Conservation (phyloP, 1,139 yeast genomes). For the Pichia sp. region DNA sequence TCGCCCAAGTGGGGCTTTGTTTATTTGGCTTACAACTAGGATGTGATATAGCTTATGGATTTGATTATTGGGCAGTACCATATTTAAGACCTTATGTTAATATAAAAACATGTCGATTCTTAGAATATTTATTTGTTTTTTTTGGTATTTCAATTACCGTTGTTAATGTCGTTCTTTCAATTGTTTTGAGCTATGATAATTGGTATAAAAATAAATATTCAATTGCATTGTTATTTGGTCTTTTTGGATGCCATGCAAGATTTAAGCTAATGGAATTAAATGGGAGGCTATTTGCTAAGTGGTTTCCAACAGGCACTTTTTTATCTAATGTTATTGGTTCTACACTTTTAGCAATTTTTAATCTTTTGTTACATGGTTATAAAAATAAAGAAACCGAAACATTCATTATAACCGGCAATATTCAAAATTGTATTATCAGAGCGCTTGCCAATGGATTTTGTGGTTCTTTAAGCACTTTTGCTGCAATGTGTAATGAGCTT, state of each 20-base stretch:
- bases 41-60: constrained; percentile 30
- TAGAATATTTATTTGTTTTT: constrained; percentile 13
- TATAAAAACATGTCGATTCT: not conserved
- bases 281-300: constrained; percentile 14
- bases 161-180: constrained; percentile 20
- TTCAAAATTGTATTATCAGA: constrained; percentile 45
- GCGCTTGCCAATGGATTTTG: constrained; percentile 69
- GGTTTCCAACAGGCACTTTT: constrained; percentile 71
- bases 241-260: constrained; percentile 58
- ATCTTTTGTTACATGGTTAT: constrained; percentile 44
- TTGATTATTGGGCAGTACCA: constrained; percentile 6
- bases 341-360: constrained; percentile 45
- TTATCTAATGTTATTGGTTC: constrained; percentile 57
- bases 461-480: constrained; percentile 69
- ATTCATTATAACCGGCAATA: constrained; percentile 33
- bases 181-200: constrained; percentile 17
- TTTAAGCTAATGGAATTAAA: constrained; percentile 46
- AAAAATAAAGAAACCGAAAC: constrained; percentile 5
- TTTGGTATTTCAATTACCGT: constrained; percentile 18
- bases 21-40: constrained; percentile 40
- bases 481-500: constrained; percentile 67
- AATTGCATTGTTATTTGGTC: constrained; percentile 51
- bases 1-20: constrained; percentile 34
- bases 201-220: constrained; percentile 57
- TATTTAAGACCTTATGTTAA: constrained; percentile 4